These are phyloP conservation scores for Phellinidium pouzarii DNA, from an alignment of 1,284 basidiomycete species.

Conservation along the genomic window DNA sequence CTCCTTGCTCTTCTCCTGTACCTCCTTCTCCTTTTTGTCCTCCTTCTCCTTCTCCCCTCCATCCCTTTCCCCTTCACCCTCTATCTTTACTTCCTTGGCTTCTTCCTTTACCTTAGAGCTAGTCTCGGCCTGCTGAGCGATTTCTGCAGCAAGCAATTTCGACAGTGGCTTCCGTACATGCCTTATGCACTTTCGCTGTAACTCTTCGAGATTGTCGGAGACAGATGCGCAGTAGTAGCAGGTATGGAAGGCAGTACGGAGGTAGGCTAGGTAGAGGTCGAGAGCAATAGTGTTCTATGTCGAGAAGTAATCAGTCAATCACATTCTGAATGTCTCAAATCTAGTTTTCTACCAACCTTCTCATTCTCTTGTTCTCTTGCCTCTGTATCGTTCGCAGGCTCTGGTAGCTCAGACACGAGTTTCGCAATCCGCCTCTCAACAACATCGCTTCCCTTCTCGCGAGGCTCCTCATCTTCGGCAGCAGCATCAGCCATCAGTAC, in stretches of 20 bases:
- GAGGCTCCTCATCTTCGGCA: slow-evolving; percentile 50
- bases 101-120: slow-evolving; percentile 35
- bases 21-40: slow-evolving; percentile 32
- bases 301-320: slow-evolving; percentile 17
- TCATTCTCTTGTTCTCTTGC: slow-evolving; percentile 57
- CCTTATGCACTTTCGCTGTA: slow-evolving; percentile 88
- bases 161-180: slow-evolving; percentile 75
- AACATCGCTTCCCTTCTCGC: slow-evolving; percentile 57
- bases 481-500: slow-evolving; percentile 40
- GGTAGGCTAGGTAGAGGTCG: slow-evolving; percentile 80
- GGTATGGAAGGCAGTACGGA: slow-evolving; percentile 79
- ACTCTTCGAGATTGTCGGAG: slow-evolving; percentile 87
- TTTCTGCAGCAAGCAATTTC: slow-evolving; percentile 50
- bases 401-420: slow-evolving; percentile 57
- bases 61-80: slow-evolving; percentile 23
- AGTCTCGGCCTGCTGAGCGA: slow-evolving; percentile 19
- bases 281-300: slow-evolving; percentile 63
- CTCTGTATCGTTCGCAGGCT: slow-evolving; percentile 52
- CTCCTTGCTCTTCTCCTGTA: slow-evolving; percentile 20
- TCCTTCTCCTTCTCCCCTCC: slow-evolving; percentile 25
- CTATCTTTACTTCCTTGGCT: slow-evolving; percentile 34
- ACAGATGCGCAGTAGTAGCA: slow-evolving; percentile 95
- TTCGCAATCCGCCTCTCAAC: slow-evolving; percentile 73
- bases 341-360: slow-evolving; percentile 43
- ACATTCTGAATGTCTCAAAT: slow-evolving; percentile 14